A percentile compares a stretch with the other conserved stretches of the same genome.
Evolutionary conservation across 225 moss, liverwort and hornwort species (phyloP).

Genomic region (Physcomitrium patens): DNA sequence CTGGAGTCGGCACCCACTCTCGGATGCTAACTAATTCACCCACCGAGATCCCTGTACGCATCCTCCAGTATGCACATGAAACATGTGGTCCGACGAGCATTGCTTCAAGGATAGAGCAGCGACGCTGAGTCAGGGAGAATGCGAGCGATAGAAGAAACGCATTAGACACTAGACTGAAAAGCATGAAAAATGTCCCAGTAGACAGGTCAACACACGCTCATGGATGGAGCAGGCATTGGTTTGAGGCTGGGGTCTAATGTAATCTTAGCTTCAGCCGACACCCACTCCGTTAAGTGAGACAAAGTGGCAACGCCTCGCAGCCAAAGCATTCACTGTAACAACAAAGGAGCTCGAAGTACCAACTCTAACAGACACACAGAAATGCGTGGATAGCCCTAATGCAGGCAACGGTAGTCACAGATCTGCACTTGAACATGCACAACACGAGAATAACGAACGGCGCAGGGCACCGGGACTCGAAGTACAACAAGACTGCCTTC

Average conservation of each 20-base stretch:
- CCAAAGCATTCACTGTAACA: slow-evolving; percentile 26
- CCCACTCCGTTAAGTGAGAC: slow-evolving; percentile 40
- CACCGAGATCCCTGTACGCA: slow-evolving; percentile 37
- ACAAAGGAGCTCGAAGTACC: neutral
- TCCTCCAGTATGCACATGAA: slow-evolving; percentile 14
- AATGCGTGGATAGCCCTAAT: too few relatives aligned
- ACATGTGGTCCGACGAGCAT: slow-evolving; percentile 24
- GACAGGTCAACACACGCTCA: slow-evolving; percentile 53
- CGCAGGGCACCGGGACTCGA: too few relatives aligned
- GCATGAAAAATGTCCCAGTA: slow-evolving; percentile 29
- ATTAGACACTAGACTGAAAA: too few relatives aligned
- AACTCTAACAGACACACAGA: neutral
- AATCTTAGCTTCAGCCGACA: slow-evolving; percentile 44
- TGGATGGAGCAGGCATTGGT: slow-evolving; percentile 38
- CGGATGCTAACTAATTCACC: slow-evolving; percentile 62
- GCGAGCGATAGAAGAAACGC: too few relatives aligned
- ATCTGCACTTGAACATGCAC: too few relatives aligned
- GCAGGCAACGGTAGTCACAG: too few relatives aligned
- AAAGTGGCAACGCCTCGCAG: slow-evolving; percentile 54
- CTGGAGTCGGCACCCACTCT: slow-evolving; percentile 62
- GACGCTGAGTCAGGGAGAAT: slow-evolving; percentile 28
- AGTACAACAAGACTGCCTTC: too few relatives aligned
- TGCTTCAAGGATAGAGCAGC: slow-evolving; percentile 32
- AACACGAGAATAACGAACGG: too few relatives aligned
- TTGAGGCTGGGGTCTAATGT: slow-evolving; percentile 36